phyloP scores from a whole-genome alignment of 2,329 filamentous ascomycete genomes.

The Drechslerella coelobrocha region DNA sequence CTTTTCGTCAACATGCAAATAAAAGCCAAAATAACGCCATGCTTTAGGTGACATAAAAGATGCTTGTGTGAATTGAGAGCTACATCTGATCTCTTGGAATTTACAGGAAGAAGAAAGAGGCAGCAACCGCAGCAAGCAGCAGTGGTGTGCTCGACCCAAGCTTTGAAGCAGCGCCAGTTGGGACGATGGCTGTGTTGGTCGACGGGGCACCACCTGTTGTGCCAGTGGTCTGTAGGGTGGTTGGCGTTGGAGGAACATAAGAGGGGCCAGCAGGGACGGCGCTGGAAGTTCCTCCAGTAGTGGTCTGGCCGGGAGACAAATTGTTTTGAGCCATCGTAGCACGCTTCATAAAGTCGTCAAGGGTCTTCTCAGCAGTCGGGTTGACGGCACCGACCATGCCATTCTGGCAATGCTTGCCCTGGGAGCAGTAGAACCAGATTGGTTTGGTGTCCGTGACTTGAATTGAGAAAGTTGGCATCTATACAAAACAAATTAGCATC shows the following conservation, averaged over 20 bases:
- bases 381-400: constrained; percentile 82
- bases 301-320: constrained; percentile 58
- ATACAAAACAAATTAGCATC: constrained; percentile 30
- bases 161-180: constrained; percentile 33
- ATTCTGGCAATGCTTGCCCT: constrained; percentile 74
- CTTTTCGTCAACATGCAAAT: constrained; percentile 25
- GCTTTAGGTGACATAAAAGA: constrained; percentile 19
- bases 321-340: constrained; percentile 59
- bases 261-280: neutral
- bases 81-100: constrained; percentile 22
- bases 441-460: constrained; percentile 72
- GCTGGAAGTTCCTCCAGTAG: constrained; percentile 26
- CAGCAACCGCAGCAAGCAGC: constrained; percentile 49
- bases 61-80: constrained; percentile 36
- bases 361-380: constrained; percentile 58
- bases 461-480: constrained; percentile 69
- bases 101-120: constrained; percentile 50
- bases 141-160: constrained; percentile 35
- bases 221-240: constrained; percentile 27
- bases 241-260: constrained; percentile 30
- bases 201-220: constrained; percentile 3
- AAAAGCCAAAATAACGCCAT: constrained; percentile 37
- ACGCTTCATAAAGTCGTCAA: constrained; percentile 55
- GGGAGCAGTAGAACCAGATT: constrained; percentile 80
- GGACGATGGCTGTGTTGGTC: constrained; percentile 18